Base-by-base conservation (phyloP, 176 grass and related monocot genomes). In the Paspalum notatum region DNA sequence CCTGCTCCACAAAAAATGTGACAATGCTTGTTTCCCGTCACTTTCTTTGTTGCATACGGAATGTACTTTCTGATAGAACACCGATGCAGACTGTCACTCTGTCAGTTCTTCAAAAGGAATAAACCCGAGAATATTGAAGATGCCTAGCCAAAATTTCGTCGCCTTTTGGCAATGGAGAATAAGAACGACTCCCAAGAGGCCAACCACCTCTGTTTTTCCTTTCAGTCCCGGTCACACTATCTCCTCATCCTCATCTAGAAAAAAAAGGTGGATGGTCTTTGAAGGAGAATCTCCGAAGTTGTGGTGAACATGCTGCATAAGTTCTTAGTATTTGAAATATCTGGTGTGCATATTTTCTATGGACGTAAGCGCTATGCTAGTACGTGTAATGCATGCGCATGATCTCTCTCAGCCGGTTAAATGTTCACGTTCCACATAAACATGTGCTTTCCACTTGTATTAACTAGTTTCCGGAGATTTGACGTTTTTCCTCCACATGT, bases 111-210 rank as follows among this genome's bases (percentile, higher is more conserved):
- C 53, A 18, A n/a, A n/a, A 16, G 56, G 82, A 71, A 89, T 89
- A 89, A 81, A 76, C 87, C 57, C 0, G 77, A 15, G 82, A 65
- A 89, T 85, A 85, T 89, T 80, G 55, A 55, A 62, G 39, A 55
- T 54, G 46, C 70, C 25, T 18, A 6, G 48, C 25, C 10, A 67
- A 24, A 74, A 21, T 15, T 5, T 81, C 46, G 82, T 85, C 82
- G 40, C 66, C 82, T 81, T 71, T 76, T 67, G 66, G 79, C 16
- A 11, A 25, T 45, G 20, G 13, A 48, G 80, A 77, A 82, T 76
- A 44, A 22, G 75, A 66, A 44, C 40, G 58, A 65, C 46, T 40
- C 9, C 7, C 16, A 5, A 47, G 63, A 50, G n/a, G 54, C 24
- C 62, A 41, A 76, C 77, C 55, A 45, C 64, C 50, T 61, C 37